A percentile compares a stretch with the other conserved stretches of the same genome.
Conservation (phyloP, 2,329 filamentous ascomycete genomes). For the Sarocladium brachiariae region DNA sequence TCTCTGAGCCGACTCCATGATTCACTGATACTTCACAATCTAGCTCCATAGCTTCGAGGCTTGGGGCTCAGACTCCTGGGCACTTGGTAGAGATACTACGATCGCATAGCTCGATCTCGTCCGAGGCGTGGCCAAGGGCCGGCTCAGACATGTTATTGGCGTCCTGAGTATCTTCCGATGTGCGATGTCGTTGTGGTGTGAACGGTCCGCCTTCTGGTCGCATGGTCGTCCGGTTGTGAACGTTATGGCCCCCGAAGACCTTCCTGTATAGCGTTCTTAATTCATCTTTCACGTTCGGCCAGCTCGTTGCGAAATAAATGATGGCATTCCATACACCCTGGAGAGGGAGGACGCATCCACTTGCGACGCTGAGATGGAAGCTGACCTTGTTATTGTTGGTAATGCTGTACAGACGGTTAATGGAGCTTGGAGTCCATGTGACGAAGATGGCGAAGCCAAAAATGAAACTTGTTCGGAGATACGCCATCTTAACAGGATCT, state of each 20-base stretch:
- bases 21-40: too few relatives aligned
- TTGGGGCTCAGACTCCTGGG: too few relatives aligned
- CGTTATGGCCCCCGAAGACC: conserved; percentile 10
- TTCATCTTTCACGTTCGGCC: conserved; percentile 28
- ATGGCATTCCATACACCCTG: conserved; percentile 77
- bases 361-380: conserved; percentile 61
- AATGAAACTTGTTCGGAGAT: conserved; percentile 53
- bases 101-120: conserved; percentile 5
- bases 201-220: conserved; percentile 21
- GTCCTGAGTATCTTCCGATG: conserved; percentile 13
- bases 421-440: conserved; percentile 59
- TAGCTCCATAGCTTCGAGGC: too few relatives aligned
- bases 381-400: conserved; percentile 40
- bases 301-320: conserved; percentile 66
- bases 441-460: conserved; percentile 53
- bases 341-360: conserved; percentile 64
- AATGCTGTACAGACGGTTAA: conserved; percentile 67
- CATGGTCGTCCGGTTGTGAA: conserved; percentile 12
- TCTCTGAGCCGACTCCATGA: too few relatives aligned
- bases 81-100: background rate
- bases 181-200: conserved; percentile 17
- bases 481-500: conserved; percentile 53
- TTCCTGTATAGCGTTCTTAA: conserved; percentile 14
- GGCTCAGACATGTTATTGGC: background rate
- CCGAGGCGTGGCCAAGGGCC: background rate